These are phyloP conservation scores for Phytophthora syringae DNA, from an alignment of 352 stramenopile genomes.

Conservation along the genomic window DNA sequence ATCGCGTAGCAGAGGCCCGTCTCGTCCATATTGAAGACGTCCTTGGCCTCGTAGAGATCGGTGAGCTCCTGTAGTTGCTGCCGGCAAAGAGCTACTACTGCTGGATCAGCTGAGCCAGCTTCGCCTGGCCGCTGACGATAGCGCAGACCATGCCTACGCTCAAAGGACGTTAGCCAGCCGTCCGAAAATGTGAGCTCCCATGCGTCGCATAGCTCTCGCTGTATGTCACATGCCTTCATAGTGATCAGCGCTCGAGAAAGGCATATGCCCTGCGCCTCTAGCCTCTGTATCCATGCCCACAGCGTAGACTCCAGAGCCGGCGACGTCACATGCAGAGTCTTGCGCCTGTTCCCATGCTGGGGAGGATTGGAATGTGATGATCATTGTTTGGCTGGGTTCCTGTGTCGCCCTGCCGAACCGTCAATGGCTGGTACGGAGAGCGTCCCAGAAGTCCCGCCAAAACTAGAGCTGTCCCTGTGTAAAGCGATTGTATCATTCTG, in stretches of 20 bases:
- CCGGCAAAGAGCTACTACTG: not conserved
- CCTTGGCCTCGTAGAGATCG: not conserved
- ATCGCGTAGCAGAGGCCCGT: conserved; percentile 11
- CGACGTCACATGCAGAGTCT: conserved; percentile 9
- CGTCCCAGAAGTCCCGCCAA: not conserved
- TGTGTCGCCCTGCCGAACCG: too few relatives aligned
- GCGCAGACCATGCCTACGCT: not conserved
- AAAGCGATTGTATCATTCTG: not conserved
- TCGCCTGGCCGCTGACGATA: not conserved
- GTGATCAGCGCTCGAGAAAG: conserved; percentile 1
- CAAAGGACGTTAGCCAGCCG: conserved; percentile 6
- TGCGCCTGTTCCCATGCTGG: too few relatives aligned
- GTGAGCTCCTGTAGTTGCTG: conserved; percentile 3
- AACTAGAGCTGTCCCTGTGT: not conserved
- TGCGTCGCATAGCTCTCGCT: conserved; percentile 8
- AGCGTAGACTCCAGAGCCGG: not conserved
- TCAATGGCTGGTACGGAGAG: too few relatives aligned
- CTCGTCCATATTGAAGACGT: conserved; percentile 18
- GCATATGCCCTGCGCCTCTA: conserved; percentile 1
- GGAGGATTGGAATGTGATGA: too few relatives aligned
- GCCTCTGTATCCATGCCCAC: not conserved
- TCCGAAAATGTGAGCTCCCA: conserved; percentile 5
- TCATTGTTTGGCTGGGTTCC: too few relatives aligned
- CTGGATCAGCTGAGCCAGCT: conserved; percentile 6
- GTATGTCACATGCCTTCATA: conserved; percentile 9